phyloP scores from a whole-genome alignment of 768 basidiomycete genomes.

The Agaricus sinodeliciosus region DNA sequence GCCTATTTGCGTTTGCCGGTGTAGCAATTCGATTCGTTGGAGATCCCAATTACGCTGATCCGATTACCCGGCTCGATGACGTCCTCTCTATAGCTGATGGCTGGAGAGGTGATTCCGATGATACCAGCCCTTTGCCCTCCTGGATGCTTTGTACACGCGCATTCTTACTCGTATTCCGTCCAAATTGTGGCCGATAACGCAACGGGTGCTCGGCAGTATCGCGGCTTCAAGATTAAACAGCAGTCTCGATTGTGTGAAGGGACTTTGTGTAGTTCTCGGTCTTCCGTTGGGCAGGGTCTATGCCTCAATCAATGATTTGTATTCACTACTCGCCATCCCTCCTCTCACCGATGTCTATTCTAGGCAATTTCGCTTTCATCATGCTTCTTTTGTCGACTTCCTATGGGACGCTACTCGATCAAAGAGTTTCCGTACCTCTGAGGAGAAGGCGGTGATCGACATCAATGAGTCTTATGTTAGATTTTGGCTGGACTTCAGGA shows the following conservation, averaged over 20 bases:
- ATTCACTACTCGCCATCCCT: background rate
- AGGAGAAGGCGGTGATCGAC: too few relatives aligned
- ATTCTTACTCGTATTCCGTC: background rate
- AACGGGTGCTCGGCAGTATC: background rate
- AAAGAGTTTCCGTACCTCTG: constrained; percentile 8
- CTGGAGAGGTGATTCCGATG: background rate
- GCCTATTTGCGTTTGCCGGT: background rate
- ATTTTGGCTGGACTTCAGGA: too few relatives aligned
- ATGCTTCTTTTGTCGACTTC: constrained; percentile 32
- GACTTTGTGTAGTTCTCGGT: background rate
- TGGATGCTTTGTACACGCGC: background rate
- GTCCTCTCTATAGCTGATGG: background rate
- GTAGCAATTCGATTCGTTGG: background rate
- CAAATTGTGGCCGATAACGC: background rate
- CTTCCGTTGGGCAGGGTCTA: background rate
- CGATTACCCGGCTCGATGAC: background rate
- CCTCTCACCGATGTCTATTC: background rate
- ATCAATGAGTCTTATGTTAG: too few relatives aligned
- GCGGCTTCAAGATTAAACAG: background rate
- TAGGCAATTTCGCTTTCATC: background rate
- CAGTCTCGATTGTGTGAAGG: background rate
- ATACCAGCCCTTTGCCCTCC: background rate
- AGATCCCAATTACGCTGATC: background rate
- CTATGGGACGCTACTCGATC: background rate
- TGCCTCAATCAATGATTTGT: background rate